Conservation (phyloP, 73 alveolate genomes). For the Stentor roeselii region DNA sequence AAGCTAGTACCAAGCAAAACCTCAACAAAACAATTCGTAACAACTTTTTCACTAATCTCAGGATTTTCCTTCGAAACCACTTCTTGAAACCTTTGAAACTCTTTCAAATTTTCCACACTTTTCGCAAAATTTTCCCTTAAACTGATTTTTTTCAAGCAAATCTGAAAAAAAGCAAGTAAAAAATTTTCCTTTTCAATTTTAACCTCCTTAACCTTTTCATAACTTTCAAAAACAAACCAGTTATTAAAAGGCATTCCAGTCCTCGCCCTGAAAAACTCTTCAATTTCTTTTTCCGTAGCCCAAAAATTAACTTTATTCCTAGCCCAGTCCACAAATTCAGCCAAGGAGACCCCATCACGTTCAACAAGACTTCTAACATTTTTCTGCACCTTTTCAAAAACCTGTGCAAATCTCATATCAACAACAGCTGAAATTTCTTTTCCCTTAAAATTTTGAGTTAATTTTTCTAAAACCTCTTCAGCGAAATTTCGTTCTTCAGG, state of each 20-base stretch:
- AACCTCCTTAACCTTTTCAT: background rate
- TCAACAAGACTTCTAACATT: background rate
- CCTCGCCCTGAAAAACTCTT: background rate
- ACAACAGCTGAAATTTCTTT: background rate
- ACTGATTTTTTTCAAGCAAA: background rate
- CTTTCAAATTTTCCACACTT: background rate
- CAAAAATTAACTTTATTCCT: conserved; percentile 1
- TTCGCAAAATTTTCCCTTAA: background rate
- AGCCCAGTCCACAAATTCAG: conserved; percentile 10
- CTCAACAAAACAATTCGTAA: background rate
- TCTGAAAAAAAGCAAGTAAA: background rate
- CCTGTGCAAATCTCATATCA: background rate
- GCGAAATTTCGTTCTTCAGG: background rate
- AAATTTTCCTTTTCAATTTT: background rate
- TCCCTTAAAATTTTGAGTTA: background rate
- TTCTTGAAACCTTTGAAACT: background rate
- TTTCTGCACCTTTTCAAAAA: background rate
- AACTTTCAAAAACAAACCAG: background rate
- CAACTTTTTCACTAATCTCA: background rate
- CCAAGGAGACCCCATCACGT: background rate
- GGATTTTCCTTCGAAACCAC: too few species aligned
- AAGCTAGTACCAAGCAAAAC: background rate
- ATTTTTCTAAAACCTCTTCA: background rate
- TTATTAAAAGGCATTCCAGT: background rate
- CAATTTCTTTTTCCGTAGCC: background rate